Evolutionary conservation across 2,329 filamentous ascomycete genomes (phyloP).

Genomic region (Sporothrix euskadiensis): DNA sequence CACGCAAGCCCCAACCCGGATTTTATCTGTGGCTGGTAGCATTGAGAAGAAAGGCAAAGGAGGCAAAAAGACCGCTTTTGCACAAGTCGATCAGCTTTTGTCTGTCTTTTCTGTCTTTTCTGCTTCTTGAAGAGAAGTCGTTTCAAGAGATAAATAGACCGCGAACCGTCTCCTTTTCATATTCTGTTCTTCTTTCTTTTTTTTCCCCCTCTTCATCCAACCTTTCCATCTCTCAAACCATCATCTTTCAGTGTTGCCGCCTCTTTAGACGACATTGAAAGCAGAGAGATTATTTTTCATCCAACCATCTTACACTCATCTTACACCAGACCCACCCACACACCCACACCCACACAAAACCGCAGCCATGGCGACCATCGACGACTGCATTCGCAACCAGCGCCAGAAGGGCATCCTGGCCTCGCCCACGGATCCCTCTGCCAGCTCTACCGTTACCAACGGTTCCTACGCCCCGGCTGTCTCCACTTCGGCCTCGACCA

Average conservation of each 20-base stretch:
- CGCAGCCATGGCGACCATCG: slow-evolving; percentile 36
- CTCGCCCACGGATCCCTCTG: slow-evolving; percentile 29
- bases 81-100: neutral
- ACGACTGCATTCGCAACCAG: slow-evolving; percentile 36
- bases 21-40: slow-evolving; percentile 25
- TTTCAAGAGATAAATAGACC: slow-evolving; percentile 20
- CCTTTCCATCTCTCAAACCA: slow-evolving; percentile 3
- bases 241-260: slow-evolving; percentile 9
- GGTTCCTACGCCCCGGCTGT: neutral
- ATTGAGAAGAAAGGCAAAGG: slow-evolving; percentile 21
- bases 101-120: neutral
- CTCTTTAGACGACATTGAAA: slow-evolving; percentile 17
- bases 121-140: neutral
- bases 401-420: slow-evolving; percentile 34
- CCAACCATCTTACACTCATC: neutral
- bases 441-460: neutral
- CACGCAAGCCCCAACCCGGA: slow-evolving; percentile 12
- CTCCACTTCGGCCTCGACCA: slow-evolving; percentile 9
- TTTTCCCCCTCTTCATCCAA: neutral
- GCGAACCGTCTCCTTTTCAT: neutral
- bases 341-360: neutral
- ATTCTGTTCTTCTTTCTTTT: neutral
- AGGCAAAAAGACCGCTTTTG: neutral
- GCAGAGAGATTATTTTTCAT: neutral
- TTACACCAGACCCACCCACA: neutral